Conservation (phyloP, 306 rosid species). For the Acacia melanoxylon region DNA sequence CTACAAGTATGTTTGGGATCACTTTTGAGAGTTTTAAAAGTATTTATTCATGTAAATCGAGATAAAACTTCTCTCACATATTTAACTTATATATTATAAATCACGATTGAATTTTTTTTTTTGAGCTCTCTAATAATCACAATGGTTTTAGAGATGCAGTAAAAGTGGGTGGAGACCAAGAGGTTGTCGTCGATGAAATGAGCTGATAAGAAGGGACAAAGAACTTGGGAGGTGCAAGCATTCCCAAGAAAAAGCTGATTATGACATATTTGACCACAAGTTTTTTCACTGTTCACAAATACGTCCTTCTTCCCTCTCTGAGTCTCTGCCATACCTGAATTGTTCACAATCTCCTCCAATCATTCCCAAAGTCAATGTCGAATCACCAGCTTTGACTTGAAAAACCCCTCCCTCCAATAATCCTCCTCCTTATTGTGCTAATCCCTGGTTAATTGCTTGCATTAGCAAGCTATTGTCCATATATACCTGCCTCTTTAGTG, state of each 20-base stretch:
- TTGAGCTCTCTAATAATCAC: neutral
- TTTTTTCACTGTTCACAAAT: conserved; percentile 7
- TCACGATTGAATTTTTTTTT: no score
- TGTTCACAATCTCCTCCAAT: neutral
- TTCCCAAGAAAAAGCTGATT: conserved; percentile 35
- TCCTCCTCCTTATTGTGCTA: neutral
- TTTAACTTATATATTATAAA: no score
- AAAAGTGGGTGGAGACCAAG: neutral
- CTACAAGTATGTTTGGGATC: no score
- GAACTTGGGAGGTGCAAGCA: conserved; percentile 34
- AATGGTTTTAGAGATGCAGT: neutral
- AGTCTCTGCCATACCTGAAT: neutral
- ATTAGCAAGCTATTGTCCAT: neutral
- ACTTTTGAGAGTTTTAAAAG: no score
- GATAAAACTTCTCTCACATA: no score
- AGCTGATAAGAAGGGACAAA: conserved; percentile 32
- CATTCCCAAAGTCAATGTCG: conserved; percentile 30
- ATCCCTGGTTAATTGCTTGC: neutral
- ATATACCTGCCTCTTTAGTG: neutral
- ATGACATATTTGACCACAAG: conserved; percentile 8
- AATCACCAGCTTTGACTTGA: conserved; percentile 14
- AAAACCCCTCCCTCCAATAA: neutral
- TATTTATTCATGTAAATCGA: no score
- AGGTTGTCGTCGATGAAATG: conserved; percentile 11
- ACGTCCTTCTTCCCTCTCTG: neutral